Evolutionary conservation across 306 rosid genomes (phyloP).

Genomic region (Acmispon strigosus): DNA sequence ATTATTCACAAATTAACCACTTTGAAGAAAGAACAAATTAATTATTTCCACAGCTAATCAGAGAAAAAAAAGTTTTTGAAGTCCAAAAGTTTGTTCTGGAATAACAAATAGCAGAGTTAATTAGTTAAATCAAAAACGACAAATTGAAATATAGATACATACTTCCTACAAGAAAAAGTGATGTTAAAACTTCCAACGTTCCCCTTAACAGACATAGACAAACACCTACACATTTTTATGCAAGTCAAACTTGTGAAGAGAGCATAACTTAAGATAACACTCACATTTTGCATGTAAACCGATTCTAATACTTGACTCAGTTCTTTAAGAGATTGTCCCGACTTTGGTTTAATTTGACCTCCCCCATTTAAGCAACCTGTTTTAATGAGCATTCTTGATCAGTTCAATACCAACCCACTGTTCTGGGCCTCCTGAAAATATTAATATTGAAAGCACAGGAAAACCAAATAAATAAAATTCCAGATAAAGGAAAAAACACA

Average conservation of each 20-base stretch:
- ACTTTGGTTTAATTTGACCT: slow-evolving; percentile 82
- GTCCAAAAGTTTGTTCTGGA: not conserved
- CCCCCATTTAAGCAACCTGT: slow-evolving; percentile 98
- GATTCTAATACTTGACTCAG: slow-evolving; percentile 63
- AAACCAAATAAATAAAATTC: not conserved
- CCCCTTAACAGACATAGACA: not conserved
- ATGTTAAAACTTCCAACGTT: no score
- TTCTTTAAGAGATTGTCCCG: slow-evolving; percentile 68
- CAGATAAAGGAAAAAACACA: slow-evolving; percentile 9
- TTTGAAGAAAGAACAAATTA: not conserved
- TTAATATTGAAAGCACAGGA: no score
- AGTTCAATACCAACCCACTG: not conserved
- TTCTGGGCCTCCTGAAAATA: no score
- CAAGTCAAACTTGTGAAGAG: not conserved
- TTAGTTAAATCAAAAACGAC: no score
- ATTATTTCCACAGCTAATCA: not conserved
- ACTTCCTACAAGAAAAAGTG: no score
- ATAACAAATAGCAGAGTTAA: no score
- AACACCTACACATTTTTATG: not conserved
- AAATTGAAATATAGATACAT: no score
- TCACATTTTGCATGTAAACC: slow-evolving; percentile 70
- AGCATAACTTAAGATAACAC: slow-evolving; percentile 17
- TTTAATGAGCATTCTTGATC: not conserved
- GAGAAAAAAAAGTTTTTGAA: not conserved
- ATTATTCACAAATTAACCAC: not conserved